These are phyloP conservation scores for Ophiostoma himal-ulmi DNA, from an alignment of 2,329 filamentous ascomycete genomes.

Conservation along the genomic window DNA sequence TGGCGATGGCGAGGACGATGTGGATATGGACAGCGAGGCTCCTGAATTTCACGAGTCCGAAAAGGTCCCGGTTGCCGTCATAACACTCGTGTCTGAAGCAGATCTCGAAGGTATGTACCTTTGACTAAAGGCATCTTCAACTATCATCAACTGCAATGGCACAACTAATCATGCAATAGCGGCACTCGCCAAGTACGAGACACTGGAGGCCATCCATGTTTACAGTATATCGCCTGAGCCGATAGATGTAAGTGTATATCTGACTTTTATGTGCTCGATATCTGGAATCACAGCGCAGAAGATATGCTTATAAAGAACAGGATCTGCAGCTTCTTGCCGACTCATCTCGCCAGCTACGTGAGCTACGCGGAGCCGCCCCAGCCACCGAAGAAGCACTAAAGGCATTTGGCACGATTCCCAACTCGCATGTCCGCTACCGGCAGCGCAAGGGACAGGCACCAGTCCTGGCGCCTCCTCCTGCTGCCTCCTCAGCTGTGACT, in stretches of 20 bases:
- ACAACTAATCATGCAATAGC: conserved; percentile 14
- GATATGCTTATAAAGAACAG: conserved; percentile 24
- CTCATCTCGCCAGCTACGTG: conserved; percentile 56
- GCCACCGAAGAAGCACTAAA: conserved; percentile 55
- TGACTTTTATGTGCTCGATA: background rate
- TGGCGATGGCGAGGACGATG: conserved; percentile 50
- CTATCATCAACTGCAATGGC: background rate
- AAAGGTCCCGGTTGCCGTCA: conserved; percentile 48
- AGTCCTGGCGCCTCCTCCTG: background rate
- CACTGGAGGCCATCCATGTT: conserved; percentile 74
- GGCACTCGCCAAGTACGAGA: conserved; percentile 60
- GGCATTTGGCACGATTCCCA: conserved; percentile 68
- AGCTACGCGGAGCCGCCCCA: conserved; percentile 47
- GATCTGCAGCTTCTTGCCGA: conserved; percentile 68
- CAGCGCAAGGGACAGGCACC: conserved; percentile 36
- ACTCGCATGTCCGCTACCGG: conserved; percentile 56
- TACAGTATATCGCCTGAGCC: conserved; percentile 75
- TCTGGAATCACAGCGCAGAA: no score
- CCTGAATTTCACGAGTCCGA: conserved; percentile 47
- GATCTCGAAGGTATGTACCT: conserved; percentile 56
- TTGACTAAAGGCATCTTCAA: background rate
- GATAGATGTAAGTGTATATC: conserved; percentile 48
- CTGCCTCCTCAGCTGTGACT: background rate
- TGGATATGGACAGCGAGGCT: conserved; percentile 64
- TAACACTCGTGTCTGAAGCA: conserved; percentile 67